These are phyloP conservation scores for Skeletonema marinoi DNA, from an alignment of 108 stramenopile species.

Conservation along the genomic window DNA sequence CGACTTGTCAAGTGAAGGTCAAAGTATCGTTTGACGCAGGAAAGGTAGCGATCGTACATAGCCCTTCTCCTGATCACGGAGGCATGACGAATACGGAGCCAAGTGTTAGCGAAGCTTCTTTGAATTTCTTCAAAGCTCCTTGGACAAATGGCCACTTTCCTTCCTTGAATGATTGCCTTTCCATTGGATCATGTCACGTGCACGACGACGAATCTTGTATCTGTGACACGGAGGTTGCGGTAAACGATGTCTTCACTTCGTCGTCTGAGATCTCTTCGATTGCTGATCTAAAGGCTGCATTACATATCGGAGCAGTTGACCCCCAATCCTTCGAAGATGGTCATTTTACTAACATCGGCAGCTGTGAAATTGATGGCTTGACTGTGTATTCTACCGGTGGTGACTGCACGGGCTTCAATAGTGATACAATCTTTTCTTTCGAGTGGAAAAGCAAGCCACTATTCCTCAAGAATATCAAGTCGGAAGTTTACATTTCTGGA, in stretches of 20 bases:
- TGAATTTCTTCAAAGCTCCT: slow-evolving; percentile 16
- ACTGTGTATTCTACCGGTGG: not conserved
- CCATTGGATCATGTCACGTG: slow-evolving; percentile 6
- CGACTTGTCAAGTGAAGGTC: slow-evolving; percentile 16
- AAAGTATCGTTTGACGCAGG: slow-evolving; percentile 43
- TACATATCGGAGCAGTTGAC: not conserved
- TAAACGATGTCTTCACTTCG: not conserved
- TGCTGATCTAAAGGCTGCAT: not conserved
- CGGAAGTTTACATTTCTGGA: slow-evolving; percentile 20
- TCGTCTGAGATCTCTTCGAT: slow-evolving; percentile 7
- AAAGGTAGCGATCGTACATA: slow-evolving; percentile 56
- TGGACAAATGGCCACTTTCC: not conserved
- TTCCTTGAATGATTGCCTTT: not conserved
- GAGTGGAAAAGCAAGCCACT: slow-evolving; percentile 5
- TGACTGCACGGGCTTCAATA: not conserved
- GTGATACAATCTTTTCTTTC: slow-evolving; percentile 1
- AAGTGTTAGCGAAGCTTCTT: slow-evolving; percentile 1
- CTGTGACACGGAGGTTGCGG: slow-evolving; percentile 6
- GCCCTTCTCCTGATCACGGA: slow-evolving; percentile 17
- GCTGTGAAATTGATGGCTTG: not conserved
- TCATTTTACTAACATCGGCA: not conserved
- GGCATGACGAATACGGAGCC: slow-evolving; percentile 23
- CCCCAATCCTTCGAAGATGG: not conserved
- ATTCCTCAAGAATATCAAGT: slow-evolving; percentile 17
- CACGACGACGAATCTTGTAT: slow-evolving; percentile 7